Evolutionary conservation across 257 asterid species (phyloP), one percentile per base, ranked within the genome.

Genomic region (Gentiana dahurica): DNA sequence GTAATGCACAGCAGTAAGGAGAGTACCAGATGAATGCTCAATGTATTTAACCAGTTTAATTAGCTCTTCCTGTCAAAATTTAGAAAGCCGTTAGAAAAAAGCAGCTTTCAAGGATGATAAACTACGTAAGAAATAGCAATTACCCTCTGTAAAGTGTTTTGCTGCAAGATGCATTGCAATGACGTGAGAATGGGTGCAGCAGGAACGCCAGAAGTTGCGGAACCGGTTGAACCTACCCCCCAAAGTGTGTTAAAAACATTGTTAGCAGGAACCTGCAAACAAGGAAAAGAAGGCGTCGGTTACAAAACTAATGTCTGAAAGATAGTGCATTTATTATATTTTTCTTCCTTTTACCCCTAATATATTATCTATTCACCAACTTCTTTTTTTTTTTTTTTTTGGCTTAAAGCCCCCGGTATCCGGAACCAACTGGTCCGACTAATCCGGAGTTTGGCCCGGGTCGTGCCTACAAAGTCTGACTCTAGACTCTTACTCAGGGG

Each of bases 91-190:
- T 53, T 84, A 54, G 84, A 76, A 61, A 70, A 56, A 64, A 59
- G 61, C 46, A 48, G 63, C 65, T 2, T 49, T 53, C 13, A 64
- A 43, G 55, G 54, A 59, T 54, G 6, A 44, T 24, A 55, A 3
- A 52, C 12, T 24, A 12, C 53, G 43, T 35, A 65, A 39, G 61
- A 57, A 61, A 71, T 43, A 46, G 51, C 47, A 34, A 73, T 71
- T 80, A 92, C 99, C 72, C 97, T 74, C 71, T 88, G 95, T 77
- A 82, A 65, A 44, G 70, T 62, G 71, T 84, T 88, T 71, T 85
- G 97, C 65, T 86, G 99, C 70, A 83, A 70, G 61, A 89, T 69
- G 72, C 61, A 71, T 44, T 88, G 95, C 76, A 92, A 67, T 43
- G 91, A 79, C 4, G 93, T 95, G 68, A 88, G 87, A 73, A 86